Evolutionary conservation across 371 early-diverging fungal genomes (phyloP).

Genomic region (Amoeboaphelidium protococcarum): DNA sequence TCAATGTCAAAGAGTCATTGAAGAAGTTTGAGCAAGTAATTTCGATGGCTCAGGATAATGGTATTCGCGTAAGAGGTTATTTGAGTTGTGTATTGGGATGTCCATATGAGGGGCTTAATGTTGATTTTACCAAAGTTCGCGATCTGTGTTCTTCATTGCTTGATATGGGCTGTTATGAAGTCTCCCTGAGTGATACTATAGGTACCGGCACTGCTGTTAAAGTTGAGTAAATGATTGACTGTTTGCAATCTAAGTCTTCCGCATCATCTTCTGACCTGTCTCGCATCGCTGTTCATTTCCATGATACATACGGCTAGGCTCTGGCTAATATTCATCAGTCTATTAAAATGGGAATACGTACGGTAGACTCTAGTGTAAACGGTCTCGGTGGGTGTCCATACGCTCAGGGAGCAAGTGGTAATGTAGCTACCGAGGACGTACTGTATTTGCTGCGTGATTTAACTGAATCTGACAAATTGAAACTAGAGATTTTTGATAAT

Average conservation of each 20-base stretch:
- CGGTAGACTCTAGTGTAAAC: conserved; percentile 72
- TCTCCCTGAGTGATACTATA: conserved; percentile 86
- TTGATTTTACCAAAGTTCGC: conserved; percentile 41
- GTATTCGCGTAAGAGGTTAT: conserved; percentile 57
- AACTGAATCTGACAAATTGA: too few relatives aligned
- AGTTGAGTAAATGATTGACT: conserved; percentile 2
- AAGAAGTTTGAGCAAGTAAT: conserved; percentile 39
- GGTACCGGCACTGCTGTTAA: conserved; percentile 45
- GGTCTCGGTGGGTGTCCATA: conserved; percentile 92
- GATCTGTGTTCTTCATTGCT: conserved; percentile 36
- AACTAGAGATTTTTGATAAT: too few relatives aligned
- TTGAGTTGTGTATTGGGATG: conserved; percentile 80
- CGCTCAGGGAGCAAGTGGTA: conserved; percentile 83
- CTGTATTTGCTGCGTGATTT: conserved; percentile 84
- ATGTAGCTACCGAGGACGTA: conserved; percentile 89
- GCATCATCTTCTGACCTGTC: not conserved
- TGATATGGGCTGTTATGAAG: conserved; percentile 88
- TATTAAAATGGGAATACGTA: conserved; percentile 43
- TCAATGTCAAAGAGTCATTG: conserved; percentile 57
- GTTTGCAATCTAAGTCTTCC: not conserved
- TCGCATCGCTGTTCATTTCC: conserved; percentile 70
- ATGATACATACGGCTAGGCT: conserved; percentile 94
- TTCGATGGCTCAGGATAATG: conserved; percentile 29
- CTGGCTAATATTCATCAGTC: conserved; percentile 48
- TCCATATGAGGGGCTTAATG: conserved; percentile 68